These are phyloP conservation scores for Aeschynomene evenia DNA, from an alignment of 306 rosid species.

Conservation along the genomic window DNA sequence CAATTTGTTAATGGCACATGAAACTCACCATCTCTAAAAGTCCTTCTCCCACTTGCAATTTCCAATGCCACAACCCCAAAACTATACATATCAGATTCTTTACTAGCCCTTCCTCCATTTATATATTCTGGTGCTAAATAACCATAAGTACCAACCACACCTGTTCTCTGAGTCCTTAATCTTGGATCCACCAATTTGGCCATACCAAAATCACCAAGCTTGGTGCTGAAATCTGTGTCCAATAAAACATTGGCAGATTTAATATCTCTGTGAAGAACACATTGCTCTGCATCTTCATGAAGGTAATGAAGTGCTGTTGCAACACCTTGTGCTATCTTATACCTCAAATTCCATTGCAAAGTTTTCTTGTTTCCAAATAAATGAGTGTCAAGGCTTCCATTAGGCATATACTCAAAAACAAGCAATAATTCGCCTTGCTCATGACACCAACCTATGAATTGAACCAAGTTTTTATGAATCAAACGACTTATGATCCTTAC, in stretches of 20 bases:
- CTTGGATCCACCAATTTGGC: slow-evolving; percentile 44
- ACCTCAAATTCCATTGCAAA: slow-evolving; percentile 41
- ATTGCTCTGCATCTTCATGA: slow-evolving; percentile 50
- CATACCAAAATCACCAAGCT: slow-evolving; percentile 54
- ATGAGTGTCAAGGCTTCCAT: slow-evolving; percentile 48
- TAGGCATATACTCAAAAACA: slow-evolving; percentile 46
- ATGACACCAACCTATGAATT: slow-evolving; percentile 53
- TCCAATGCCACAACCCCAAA: slow-evolving; percentile 60
- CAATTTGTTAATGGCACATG: slow-evolving; percentile 20
- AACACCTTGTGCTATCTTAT: slow-evolving; percentile 37
- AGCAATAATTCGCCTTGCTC: slow-evolving; percentile 40
- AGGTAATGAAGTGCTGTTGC: slow-evolving; percentile 49
- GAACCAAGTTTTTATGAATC: slow-evolving; percentile 45
- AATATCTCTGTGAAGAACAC: slow-evolving; percentile 51
- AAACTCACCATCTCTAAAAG: slow-evolving; percentile 28
- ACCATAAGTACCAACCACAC: slow-evolving; percentile 42
- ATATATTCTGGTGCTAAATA: slow-evolving; percentile 49
- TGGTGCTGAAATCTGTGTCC: slow-evolving; percentile 43
- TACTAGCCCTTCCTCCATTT: slow-evolving; percentile 31
- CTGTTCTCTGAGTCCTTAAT: slow-evolving; percentile 32
- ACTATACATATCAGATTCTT: slow-evolving; percentile 51
- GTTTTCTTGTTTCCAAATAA: slow-evolving; percentile 33
- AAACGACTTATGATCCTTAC: slow-evolving; percentile 49
- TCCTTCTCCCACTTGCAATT: slow-evolving; percentile 50
- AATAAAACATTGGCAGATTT: slow-evolving; percentile 51